Evolutionary conservation across 345 rosid species (phyloP).

Genomic region (Microthlaspi erraticum): DNA sequence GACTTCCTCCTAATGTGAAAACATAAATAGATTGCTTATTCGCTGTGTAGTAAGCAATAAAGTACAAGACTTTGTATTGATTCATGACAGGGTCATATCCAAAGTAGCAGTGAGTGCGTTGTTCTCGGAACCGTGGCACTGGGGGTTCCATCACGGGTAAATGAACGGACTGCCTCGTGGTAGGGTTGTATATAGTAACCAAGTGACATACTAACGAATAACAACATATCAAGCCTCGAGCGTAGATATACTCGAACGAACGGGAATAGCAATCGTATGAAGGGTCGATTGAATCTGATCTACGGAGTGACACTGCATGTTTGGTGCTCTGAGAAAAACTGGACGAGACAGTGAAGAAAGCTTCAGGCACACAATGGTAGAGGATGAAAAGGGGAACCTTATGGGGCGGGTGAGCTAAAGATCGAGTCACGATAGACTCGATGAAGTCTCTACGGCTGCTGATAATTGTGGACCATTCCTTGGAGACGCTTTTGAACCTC

Average conservation of each 20-base stretch:
- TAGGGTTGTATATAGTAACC: not conserved
- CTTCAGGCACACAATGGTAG: not conserved
- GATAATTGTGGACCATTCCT: not conserved
- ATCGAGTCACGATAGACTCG: not conserved
- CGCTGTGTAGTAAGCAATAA: not conserved
- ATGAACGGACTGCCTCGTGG: not conserved
- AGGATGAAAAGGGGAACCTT: not conserved
- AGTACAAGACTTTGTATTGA: not conserved
- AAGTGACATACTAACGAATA: not conserved
- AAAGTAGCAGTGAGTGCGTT: not conserved
- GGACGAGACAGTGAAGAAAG: not conserved
- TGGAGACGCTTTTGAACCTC: not conserved
- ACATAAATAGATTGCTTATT: too few relatives aligned
- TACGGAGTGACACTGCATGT: not conserved
- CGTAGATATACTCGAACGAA: not conserved
- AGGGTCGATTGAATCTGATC: too few relatives aligned
- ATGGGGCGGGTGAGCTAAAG: not conserved
- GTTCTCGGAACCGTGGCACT: not conserved
- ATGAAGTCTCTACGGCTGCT: not conserved
- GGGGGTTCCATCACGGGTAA: not conserved
- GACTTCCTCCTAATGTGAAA: too few relatives aligned
- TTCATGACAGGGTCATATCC: not conserved
- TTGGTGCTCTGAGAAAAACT: not conserved
- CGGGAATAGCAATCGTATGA: too few relatives aligned
- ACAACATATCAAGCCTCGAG: not conserved